Evolutionary conservation across 1,139 yeast genomes (phyloP).

Genomic region (Lodderomyces orthopsilosis): DNA sequence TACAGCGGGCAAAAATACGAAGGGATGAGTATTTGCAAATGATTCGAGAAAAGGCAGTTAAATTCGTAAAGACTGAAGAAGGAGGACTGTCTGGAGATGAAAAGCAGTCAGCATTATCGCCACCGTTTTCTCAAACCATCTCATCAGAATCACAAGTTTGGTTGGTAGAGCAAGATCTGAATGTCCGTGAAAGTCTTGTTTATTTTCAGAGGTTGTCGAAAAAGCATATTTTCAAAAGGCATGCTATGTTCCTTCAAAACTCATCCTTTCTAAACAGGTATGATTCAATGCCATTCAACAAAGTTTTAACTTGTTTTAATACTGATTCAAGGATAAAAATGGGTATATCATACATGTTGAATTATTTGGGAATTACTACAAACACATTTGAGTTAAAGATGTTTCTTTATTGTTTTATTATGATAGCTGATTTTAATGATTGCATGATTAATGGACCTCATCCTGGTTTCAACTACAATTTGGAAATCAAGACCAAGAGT

Average conservation of each 20-base stretch:
- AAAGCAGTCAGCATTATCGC: not conserved
- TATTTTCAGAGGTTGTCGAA: slow-evolving; percentile 4
- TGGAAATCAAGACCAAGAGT: slow-evolving; percentile 1
- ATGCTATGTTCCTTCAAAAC: slow-evolving; percentile 7
- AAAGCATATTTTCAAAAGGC: slow-evolving; percentile 9
- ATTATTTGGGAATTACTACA: slow-evolving; percentile 14
- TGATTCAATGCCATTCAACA: slow-evolving; percentile 11
- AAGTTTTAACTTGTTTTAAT: slow-evolving; percentile 12
- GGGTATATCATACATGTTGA: slow-evolving; percentile 13
- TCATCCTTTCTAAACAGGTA: slow-evolving; percentile 13
- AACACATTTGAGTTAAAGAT: slow-evolving; percentile 12
- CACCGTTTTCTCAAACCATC: not conserved
- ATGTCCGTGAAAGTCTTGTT: not conserved
- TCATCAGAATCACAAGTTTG: not conserved
- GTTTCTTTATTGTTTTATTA: slow-evolving; percentile 24
- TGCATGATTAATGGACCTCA: slow-evolving; percentile 16
- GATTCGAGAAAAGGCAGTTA: slow-evolving; percentile 17
- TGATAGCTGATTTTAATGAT: slow-evolving; percentile 24
- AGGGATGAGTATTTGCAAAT: slow-evolving; percentile 17
- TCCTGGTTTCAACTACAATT: slow-evolving; percentile 27
- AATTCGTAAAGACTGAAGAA: slow-evolving; percentile 4
- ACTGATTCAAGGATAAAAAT: slow-evolving; percentile 10
- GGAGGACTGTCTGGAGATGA: not conserved
- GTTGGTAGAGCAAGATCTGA: not conserved
- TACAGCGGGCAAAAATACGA: slow-evolving; percentile 19